These are phyloP conservation scores for Penstemon davidsonii DNA, from an alignment of 257 asterid species.

Conservation along the genomic window DNA sequence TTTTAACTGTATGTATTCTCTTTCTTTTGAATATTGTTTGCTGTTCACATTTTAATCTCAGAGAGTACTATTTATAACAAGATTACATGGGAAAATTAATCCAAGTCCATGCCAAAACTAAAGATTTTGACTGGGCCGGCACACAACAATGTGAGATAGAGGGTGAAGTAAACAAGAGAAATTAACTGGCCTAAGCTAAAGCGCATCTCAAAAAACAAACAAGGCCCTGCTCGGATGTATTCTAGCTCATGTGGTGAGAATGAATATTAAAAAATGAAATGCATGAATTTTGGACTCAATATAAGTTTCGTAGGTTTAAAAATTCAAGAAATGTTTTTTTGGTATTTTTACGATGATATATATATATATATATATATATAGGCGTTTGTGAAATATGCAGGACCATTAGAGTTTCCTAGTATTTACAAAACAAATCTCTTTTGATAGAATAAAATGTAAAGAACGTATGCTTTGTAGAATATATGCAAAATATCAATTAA, in stretches of 20 bases:
- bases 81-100: not conserved
- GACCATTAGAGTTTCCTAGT: too few relatives aligned
- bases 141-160: conserved; percentile 10
- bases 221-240: not conserved
- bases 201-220: not conserved
- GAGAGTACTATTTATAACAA: conserved; percentile 13
- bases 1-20: not conserved
- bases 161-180: conserved; percentile 17
- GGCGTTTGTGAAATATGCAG: too few relatives aligned
- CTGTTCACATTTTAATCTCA: too few relatives aligned
- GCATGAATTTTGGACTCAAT: not conserved
- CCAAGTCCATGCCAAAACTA: too few relatives aligned
- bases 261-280: not conserved
- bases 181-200: conserved; percentile 1
- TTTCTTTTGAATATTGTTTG: not conserved
- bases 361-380: too few relatives aligned
- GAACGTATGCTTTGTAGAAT: too few relatives aligned
- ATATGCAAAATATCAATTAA: too few relatives aligned
- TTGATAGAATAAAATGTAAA: too few relatives aligned
- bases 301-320: not conserved
- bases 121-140: conserved; percentile 9
- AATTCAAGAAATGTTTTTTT: not conserved
- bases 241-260: too few relatives aligned
- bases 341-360: too few relatives aligned
- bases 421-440: too few relatives aligned